Base-by-base conservation (phyloP, 2,329 filamentous ascomycete genomes). In the Colletotrichum tropicicola region DNA sequence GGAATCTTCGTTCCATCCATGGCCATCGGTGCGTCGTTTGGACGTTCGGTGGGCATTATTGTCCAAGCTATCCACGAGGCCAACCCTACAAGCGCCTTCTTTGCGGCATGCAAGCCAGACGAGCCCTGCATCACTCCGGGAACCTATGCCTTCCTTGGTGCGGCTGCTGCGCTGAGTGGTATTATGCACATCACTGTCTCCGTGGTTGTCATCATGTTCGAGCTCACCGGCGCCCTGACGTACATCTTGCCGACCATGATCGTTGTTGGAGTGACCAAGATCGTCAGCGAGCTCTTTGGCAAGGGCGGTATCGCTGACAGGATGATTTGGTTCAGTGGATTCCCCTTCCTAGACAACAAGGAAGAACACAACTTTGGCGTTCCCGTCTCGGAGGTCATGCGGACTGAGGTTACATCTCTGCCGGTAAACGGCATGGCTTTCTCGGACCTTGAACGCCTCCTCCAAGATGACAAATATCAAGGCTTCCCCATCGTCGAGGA, bases 191-290 rank as follows among this genome's bases (percentile, higher is more conserved):
- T 99, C 68, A 98, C 95, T 0, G 90, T 99, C 15, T 97, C 94
- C 0, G 94, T 99, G 9, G 95, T 98, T 2, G 96, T 99, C 73
- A 99, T 99, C 77, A 98, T 99, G 96, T 98, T 98, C 73, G 96
- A 99, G 78, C 86, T 99, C 51, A 99, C 96, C 0, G 96, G 96
- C n/a, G 96, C 96, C 6, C 82, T 98, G 65, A 97, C 94, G 2
- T 99, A 99, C 74, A 98, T 99, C 69, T 82, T 99, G 27, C 96
- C 96, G 0, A 98, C 95, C 13, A 99, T 99, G 96, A 98, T 99
- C 71, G 96, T 98, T 1, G 96, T 98, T 3, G 96, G 96, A 51
- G 92, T 98, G 30, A 98, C 95, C 39, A 99, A 99, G 82, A 92
- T 92, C 13, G 92, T 99, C 48, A 90, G 92, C 67, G 93, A 97